A percentile compares a stretch with the other conserved stretches of the same genome.
Evolutionary conservation across 345 rosid genomes (phyloP).

Genomic region (Populus tremula): DNA sequence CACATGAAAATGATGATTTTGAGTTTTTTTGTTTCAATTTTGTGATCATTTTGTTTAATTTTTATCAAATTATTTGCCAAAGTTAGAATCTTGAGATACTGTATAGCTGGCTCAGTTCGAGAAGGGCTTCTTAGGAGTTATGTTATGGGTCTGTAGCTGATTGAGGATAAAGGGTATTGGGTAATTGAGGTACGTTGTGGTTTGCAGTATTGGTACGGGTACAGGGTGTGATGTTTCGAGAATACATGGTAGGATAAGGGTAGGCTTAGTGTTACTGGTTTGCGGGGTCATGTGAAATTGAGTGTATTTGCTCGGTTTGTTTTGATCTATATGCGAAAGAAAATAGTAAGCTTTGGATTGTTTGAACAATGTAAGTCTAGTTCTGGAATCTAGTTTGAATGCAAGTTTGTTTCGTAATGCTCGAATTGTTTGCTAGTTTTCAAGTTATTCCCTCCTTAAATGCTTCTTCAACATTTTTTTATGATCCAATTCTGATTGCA

Average conservation of each 20-base stretch:
- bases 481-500: background rate
- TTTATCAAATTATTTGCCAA: background rate
- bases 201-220: background rate
- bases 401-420: background rate
- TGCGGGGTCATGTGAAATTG: background rate
- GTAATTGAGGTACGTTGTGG: background rate
- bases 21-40: background rate
- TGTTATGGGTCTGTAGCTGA: background rate
- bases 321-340: background rate
- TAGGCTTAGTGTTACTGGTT: background rate
- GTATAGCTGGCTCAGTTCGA: background rate
- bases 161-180: background rate
- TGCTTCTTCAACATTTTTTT: background rate
- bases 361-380: background rate
- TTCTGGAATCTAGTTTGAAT: background rate
- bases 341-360: background rate
- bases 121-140: background rate
- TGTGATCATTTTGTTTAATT: background rate
- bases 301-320: background rate
- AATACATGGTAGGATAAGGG: background rate
- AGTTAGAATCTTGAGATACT: conserved; percentile 21
- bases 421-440: background rate
- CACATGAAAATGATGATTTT: background rate
- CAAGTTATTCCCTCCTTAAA: background rate
- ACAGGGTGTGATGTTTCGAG: background rate